A percentile compares a stretch with the other conserved stretches of the same genome.
phyloP scores from a whole-genome alignment of 2,329 filamentous ascomycete species.

The Stachybotrys echinatus region DNA sequence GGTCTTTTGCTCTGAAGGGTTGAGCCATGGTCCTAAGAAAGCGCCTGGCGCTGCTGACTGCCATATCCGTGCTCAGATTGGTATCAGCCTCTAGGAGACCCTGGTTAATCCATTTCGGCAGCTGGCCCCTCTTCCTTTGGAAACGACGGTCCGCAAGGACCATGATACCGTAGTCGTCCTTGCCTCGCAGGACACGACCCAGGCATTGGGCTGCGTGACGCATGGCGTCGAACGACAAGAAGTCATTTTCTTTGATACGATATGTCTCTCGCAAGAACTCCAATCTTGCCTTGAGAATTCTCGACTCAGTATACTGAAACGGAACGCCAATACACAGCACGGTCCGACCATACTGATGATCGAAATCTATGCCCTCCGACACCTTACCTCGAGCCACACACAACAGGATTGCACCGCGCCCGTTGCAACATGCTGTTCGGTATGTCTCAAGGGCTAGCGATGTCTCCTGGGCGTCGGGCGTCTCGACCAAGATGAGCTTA shows the following conservation, averaged over 20 bases:
- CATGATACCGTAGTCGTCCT: conserved; percentile 99
- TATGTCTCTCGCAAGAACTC: conserved; percentile 98
- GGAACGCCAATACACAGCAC: conserved; percentile 96
- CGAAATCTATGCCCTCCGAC: conserved; percentile 97
- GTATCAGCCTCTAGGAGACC: conserved; percentile 79
- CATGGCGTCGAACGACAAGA: conserved; percentile 98
- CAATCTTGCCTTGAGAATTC: conserved; percentile 90
- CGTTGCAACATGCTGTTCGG: conserved; percentile 95
- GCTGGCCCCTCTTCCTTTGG: conserved; percentile 81
- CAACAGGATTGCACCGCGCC: conserved; percentile 84
- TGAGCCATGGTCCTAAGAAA: conserved; percentile 91
- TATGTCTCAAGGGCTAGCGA: conserved; percentile 94
- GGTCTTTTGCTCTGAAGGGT: conserved; percentile 75
- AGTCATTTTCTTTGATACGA: conserved; percentile 94
- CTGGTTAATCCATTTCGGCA: conserved; percentile 96
- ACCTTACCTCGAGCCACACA: conserved; percentile 97
- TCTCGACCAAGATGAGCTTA: conserved; percentile 96
- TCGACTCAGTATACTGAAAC: conserved; percentile 97
- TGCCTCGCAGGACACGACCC: conserved; percentile 88
- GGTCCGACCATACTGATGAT: conserved; percentile 94
- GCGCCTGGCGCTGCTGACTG: conserved; percentile 79
- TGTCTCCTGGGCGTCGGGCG: conserved; percentile 94
- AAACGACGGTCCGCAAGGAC: conserved; percentile 92
- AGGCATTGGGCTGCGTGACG: conserved; percentile 96
- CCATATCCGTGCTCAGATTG: conserved; percentile 94